Conservation (phyloP, 176 grass and related monocot species). For the Aegilops umbellulata region DNA sequence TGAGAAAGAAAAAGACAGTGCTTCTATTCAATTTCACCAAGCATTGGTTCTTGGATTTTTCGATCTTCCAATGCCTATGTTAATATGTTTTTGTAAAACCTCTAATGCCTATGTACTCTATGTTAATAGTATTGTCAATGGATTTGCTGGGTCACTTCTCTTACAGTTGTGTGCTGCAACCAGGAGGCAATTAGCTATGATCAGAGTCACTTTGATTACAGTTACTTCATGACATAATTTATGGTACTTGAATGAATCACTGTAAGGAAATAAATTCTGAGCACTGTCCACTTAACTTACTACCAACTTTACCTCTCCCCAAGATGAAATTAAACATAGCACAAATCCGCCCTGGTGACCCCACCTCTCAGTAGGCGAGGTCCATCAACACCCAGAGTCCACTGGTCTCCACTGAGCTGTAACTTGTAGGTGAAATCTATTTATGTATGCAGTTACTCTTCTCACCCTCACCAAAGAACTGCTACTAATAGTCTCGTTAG, state of each 20-base stretch:
- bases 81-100: background rate
- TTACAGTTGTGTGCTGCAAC: too few relatives aligned
- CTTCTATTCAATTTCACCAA: background rate
- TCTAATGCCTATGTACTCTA: background rate
- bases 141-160: background rate
- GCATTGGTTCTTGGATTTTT: background rate
- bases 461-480: conserved; percentile 1
- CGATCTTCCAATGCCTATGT: background rate
- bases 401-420: background rate
- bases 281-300: too few relatives aligned
- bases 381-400: conserved; percentile 8
- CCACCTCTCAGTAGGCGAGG: background rate
- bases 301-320: background rate
- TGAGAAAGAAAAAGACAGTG: background rate
- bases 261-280: background rate
- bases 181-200: too few relatives aligned
- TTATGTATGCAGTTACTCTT: background rate
- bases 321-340: background rate
- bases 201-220: background rate
- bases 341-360: background rate
- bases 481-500: background rate
- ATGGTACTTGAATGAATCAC: background rate
- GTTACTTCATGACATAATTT: background rate
- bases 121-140: background rate
- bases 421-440: conserved; percentile 4